A percentile compares a stretch with the other conserved stretches of the same genome.
phyloP scores from a whole-genome alignment of 169 alveolate species.

The Cytauxzoon felis region DNA sequence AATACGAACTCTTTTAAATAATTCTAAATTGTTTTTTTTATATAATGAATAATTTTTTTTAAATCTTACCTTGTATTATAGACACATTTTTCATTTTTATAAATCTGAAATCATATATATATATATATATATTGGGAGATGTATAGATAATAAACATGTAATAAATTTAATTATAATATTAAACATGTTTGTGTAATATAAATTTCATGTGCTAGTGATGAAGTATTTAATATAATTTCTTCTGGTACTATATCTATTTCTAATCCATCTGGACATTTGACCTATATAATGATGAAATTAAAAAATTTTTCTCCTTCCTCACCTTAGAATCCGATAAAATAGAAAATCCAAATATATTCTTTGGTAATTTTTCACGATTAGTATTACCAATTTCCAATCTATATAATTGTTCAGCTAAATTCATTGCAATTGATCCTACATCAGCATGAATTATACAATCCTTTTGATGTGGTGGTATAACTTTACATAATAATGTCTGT shows the following conservation, averaged over 20 bases:
- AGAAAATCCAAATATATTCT: slow-evolving; percentile 48
- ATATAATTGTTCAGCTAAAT: slow-evolving; percentile 59
- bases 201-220: slow-evolving; percentile 56
- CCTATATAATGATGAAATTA: slow-evolving; percentile 3
- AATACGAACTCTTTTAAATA: slow-evolving; percentile 47
- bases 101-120: background rate
- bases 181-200: slow-evolving; percentile 60
- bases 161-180: slow-evolving; percentile 1
- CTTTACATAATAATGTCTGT: slow-evolving; percentile 37
- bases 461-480: slow-evolving; percentile 29
- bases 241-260: slow-evolving; percentile 43
- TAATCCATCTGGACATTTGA: slow-evolving; percentile 37
- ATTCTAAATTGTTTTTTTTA: slow-evolving; percentile 43
- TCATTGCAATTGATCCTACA: slow-evolving; percentile 57
- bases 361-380: slow-evolving; percentile 55
- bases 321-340: background rate
- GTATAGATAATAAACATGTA: no score
- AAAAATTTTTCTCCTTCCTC: background rate
- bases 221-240: slow-evolving; percentile 55
- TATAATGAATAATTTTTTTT: background rate
- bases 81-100: background rate
- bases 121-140: background rate
- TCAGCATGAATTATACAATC: slow-evolving; percentile 18
- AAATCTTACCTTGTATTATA: background rate
- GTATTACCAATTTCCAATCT: slow-evolving; percentile 46